phyloP scores from a whole-genome alignment of 805 yeast genomes.

The Barnettozyma botsteinii region DNA sequence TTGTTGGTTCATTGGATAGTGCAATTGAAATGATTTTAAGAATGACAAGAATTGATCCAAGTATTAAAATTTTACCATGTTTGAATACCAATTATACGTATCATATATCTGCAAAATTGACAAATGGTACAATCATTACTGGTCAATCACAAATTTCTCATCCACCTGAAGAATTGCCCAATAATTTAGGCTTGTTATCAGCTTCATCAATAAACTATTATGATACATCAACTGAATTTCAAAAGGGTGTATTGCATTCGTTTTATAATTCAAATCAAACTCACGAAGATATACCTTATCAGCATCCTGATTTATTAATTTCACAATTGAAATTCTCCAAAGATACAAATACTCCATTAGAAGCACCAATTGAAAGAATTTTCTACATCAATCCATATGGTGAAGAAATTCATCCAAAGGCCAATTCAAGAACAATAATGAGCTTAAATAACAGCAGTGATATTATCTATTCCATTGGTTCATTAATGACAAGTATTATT shows the following conservation, averaged over 20 bases:
- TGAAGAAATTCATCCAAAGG: constrained; percentile 73
- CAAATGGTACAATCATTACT: constrained; percentile 66
- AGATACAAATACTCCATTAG: constrained; percentile 51
- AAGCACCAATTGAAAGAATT: constrained; percentile 66
- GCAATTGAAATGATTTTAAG: constrained; percentile 72
- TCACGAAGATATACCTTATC: constrained; percentile 58
- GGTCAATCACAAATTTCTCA: constrained; percentile 95
- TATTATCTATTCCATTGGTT: constrained; percentile 77
- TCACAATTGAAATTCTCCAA: constrained; percentile 75
- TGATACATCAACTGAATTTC: constrained; percentile 4
- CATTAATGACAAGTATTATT: constrained; percentile 78
- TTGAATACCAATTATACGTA: constrained; percentile 79
- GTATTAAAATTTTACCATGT: constrained; percentile 65
- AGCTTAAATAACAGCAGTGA: constrained; percentile 45
- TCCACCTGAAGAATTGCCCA: constrained; percentile 40
- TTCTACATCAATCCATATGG: constrained; percentile 85
- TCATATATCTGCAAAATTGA: constrained; percentile 73
- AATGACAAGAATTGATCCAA: constrained; percentile 51
- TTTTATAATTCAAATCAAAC: no score
- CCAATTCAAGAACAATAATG: constrained; percentile 55
- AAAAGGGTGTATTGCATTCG: no score
- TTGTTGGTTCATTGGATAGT: constrained; percentile 78
- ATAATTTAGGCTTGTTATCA: constrained; percentile 9
- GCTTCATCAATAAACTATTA: constrained; percentile 16
- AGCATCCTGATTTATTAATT: constrained; percentile 68